phyloP scores from a whole-genome alignment of 2,329 filamentous ascomycete species.

The Cytospora leucostoma region DNA sequence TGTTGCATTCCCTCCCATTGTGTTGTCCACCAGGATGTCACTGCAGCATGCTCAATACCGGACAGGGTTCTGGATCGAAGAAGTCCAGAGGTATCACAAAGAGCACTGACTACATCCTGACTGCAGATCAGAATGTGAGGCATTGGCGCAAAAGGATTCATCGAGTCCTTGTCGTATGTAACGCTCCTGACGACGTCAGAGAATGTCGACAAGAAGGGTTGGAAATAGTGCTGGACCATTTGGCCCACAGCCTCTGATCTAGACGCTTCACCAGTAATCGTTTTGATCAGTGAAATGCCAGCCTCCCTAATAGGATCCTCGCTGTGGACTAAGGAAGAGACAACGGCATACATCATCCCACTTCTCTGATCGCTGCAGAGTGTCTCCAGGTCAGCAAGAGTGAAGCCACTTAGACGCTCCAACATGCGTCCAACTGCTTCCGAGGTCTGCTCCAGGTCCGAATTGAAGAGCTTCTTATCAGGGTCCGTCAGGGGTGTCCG shows the following conservation, averaged over 20 bases:
- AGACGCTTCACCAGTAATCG: conserved; percentile 67
- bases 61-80: conserved; percentile 58
- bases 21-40: conserved; percentile 79
- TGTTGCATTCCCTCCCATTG: conserved; percentile 81
- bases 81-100: conserved; percentile 60
- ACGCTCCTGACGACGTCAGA: conserved; percentile 46
- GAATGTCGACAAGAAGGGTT: conserved; percentile 47
- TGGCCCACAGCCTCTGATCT: conserved; percentile 52
- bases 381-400: conserved; percentile 64
- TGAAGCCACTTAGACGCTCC: conserved; percentile 77
- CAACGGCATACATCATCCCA: conserved; percentile 67
- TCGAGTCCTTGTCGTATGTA: conserved; percentile 41
- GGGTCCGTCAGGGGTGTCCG: conserved; percentile 44
- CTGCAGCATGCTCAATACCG: conserved; percentile 61
- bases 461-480: conserved; percentile 73
- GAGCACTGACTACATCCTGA: conserved; percentile 55
- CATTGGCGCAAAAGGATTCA: conserved; percentile 58
- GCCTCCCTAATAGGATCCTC: conserved; percentile 78
- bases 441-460: conserved; percentile 59
- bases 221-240: conserved; percentile 49
- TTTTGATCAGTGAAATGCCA: conserved; percentile 79
- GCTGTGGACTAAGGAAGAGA: conserved; percentile 79
- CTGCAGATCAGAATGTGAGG: conserved; percentile 59
- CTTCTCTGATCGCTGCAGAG: conserved; percentile 67
- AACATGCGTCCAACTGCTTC: conserved; percentile 71